A percentile compares a stretch with the other conserved stretches of the same genome.
Evolutionary conservation across 169 alveolate genomes (phyloP).

Genomic region (Plasmodium falciparum): DNA sequence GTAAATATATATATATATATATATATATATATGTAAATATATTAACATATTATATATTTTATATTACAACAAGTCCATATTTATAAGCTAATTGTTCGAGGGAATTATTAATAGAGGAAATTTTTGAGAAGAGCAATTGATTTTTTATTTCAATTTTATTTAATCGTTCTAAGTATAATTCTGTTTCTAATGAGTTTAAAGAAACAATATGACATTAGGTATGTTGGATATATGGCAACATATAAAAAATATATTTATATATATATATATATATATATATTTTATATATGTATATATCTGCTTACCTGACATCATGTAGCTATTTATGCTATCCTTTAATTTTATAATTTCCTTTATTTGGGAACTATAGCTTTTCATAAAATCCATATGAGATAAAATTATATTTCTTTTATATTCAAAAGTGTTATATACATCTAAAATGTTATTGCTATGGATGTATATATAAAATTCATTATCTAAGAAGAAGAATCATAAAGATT

Average conservation of each 20-base stretch:
- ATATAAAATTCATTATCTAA: slow-evolving; percentile 64
- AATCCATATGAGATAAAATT: slow-evolving; percentile 43
- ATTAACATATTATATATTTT: background rate
- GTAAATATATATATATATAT: background rate
- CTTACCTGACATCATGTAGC: slow-evolving; percentile 55
- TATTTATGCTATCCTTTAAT: slow-evolving; percentile 44
- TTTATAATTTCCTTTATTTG: slow-evolving; percentile 39
- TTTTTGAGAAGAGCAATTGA: slow-evolving; percentile 21
- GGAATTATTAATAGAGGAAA: slow-evolving; percentile 24
- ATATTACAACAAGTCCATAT: slow-evolving; percentile 45
- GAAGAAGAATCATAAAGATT: background rate
- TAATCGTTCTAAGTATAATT: slow-evolving; percentile 16
- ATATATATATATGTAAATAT: background rate
- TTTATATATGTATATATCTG: no score
- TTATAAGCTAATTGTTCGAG: slow-evolving; percentile 36
- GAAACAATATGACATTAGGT: background rate
- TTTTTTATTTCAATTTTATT: slow-evolving; percentile 41
- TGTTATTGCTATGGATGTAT: slow-evolving; percentile 57
- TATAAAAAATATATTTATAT: background rate
- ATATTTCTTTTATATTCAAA: slow-evolving; percentile 61
- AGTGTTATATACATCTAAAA: slow-evolving; percentile 45
- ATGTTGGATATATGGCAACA: background rate
- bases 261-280: background rate
- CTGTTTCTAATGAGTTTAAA: slow-evolving; percentile 17
- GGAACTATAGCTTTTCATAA: slow-evolving; percentile 43